Conservation (phyloP, 495 filamentous ascomycete species). For the Penicillium samsonianum region DNA sequence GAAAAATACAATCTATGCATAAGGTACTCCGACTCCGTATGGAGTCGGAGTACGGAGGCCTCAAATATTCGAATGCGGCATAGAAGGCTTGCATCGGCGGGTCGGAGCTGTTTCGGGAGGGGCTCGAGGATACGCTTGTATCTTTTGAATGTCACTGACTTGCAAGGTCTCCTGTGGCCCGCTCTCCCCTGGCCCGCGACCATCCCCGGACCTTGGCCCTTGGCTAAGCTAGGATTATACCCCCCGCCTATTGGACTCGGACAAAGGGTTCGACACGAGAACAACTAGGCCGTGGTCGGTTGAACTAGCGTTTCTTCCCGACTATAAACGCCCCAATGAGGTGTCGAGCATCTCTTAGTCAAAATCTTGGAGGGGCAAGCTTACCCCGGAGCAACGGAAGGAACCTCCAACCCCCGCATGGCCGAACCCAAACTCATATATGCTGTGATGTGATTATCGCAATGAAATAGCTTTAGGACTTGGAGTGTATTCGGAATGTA, state of each 20-base stretch:
- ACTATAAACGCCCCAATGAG: not conserved
- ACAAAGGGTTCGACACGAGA: constrained; percentile 12
- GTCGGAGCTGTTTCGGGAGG: not conserved
- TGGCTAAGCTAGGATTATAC: not conserved
- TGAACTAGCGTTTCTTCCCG: constrained; percentile 1
- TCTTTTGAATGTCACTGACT: not conserved
- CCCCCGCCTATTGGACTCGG: not conserved
- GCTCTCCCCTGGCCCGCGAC: constrained; percentile 9
- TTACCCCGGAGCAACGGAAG: constrained; percentile 51
- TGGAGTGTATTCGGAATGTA: not conserved
- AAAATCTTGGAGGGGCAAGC: constrained; percentile 15
- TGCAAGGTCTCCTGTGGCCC: constrained; percentile 5
- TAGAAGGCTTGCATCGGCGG: not conserved
- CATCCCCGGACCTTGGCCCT: constrained; percentile 6
- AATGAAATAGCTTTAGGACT: not conserved
- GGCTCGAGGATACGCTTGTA: constrained; percentile 5
- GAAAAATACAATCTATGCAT: too few relatives aligned
- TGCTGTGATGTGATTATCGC: constrained; percentile 3
- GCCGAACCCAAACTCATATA: constrained; percentile 30
- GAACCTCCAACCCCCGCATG: constrained; percentile 40
- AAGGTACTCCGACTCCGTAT: too few relatives aligned
- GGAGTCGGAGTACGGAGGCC: not conserved
- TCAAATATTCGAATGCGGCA: not conserved
- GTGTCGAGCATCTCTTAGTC: constrained; percentile 8
- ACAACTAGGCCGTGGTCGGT: constrained; percentile 6